phyloP scores from a whole-genome alignment of 257 asterid genomes.

The Apocynum venetum region DNA sequence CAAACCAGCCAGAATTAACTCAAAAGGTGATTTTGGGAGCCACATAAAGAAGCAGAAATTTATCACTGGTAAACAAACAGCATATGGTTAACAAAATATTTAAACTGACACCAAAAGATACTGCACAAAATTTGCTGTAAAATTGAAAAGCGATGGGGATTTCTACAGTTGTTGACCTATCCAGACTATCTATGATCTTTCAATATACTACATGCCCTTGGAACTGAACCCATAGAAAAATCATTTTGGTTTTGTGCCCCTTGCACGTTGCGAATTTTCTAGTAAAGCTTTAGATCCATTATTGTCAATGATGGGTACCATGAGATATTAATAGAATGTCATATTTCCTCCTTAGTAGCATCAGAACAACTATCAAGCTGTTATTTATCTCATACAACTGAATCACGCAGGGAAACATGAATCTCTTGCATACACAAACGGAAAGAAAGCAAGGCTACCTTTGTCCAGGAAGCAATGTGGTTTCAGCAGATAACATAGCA shows the following conservation, averaged over 20 bases:
- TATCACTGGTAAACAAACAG: not conserved
- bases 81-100: not conserved
- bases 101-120: not conserved
- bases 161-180: not conserved
- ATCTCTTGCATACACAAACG: not conserved
- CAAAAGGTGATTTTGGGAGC: slow-evolving; percentile 11
- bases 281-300: not conserved
- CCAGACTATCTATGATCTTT: not conserved
- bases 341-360: not conserved
- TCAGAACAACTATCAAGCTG: not conserved
- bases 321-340: not conserved
- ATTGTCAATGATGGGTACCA: not conserved
- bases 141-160: not conserved
- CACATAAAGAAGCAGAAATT: not conserved
- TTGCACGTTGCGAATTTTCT: not conserved
- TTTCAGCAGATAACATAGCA: slow-evolving; percentile 96
- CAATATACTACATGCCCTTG: not conserved
- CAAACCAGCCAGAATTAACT: slow-evolving; percentile 10
- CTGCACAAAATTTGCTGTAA: not conserved
- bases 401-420: not conserved
- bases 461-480: slow-evolving; percentile 60
- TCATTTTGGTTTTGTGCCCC: not conserved
- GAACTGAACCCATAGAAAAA: not conserved
- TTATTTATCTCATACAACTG: not conserved
- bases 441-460: slow-evolving; percentile 36